Base-by-base conservation (phyloP, 148 eudicot species). In the Nepenthes mirabilis region DNA sequence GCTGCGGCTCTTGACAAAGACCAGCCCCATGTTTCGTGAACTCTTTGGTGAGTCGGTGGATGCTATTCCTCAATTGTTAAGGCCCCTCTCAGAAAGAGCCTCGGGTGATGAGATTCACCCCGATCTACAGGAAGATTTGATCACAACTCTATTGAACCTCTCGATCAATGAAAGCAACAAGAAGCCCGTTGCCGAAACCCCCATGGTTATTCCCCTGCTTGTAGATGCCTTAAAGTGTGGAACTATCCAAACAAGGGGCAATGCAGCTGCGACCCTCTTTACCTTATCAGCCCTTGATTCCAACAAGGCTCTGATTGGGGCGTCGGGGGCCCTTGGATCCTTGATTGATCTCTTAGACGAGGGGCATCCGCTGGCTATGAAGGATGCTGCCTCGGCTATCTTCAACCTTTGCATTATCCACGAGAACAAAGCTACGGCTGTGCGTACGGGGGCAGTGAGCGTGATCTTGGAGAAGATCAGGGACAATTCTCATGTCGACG, bases 181-280 rank as follows among this genome's bases (percentile, higher is more conserved):
- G 72, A 69, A 77, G 74, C 53, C 71, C 1, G 47, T 79, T 1
- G 80, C 56, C 0, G 79, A 77, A 57, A 52, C 61, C 23, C 76
- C 82, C 0, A 11, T 32, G 43, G 82, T 75, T 14, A 61, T 84
- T 48, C 72, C 80, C 52, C 52, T 84, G 40, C 67, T 81, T 37
- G 49, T 71, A 1, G 80, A 76, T 14, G 68, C 90, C 1, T 64
- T 84, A 63, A 70, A 55, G 59, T 59, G 47, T 11, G 83, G 75
- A 45, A 70, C 52, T 37, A 69, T 75, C 0, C 72, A 64, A 58
- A 73, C 79, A 14, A 71, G 74, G 57, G 43, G 73, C 51, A 75
- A 82, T 63, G 86, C 83, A 34, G 83, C 86, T 6, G 86, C 78
- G 7, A 76, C 82, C 32, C 64, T 84, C 13, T 81, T 71, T 59